Evolutionary conservation across 148 eudicot genomes (phyloP), one percentile per base, ranked within the genome.

Genomic region (Polygonum aviculare): DNA sequence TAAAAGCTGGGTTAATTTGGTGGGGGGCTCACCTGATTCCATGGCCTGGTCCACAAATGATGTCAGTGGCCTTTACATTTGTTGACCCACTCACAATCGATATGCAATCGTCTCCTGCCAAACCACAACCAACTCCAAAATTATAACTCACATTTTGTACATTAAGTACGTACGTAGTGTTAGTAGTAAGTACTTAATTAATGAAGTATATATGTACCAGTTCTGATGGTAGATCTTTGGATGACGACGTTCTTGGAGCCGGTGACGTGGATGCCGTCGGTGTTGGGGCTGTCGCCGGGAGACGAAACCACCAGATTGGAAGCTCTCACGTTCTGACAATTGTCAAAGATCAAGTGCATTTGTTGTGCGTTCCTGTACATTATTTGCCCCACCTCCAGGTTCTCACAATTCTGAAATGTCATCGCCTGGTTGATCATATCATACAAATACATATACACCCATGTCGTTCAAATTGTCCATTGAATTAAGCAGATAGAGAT

Each of bases 11-110:
- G 19, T 38, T 16, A 26, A 26, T 26, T 26, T 26, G 31, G 31
- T 15, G 71, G 71, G 18, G 40, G 38, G 41, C 6, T 67, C 5
- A 94, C 98, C 98, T 94, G 85, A 94, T 94, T 80, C 98, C 98
- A 75, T 94, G 98, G 16, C 98, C 98, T 49, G 97, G 98, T 36
- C 98, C 98, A 82, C 98, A 94, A 1, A 15, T 78, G 76, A 91
- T 83, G 55, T 90, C 86, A 31, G 69, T 83, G 47, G 81, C 86
- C 70, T 74, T 74, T 67, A 94, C 81, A 78, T 83, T 81, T 49
- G 81, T 85, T 62, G 98, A 88, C 63, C 98, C 98, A 81, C 81
- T 83, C 15, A 94, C 98, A 55, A 94, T 91, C 45, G 98, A 94
- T 54, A 94, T 76, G 71, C 98, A 94, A 54, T 94, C 98, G 81